Evolutionary conservation across 805 yeast genomes (phyloP).

Genomic region (Starmerella apis): DNA sequence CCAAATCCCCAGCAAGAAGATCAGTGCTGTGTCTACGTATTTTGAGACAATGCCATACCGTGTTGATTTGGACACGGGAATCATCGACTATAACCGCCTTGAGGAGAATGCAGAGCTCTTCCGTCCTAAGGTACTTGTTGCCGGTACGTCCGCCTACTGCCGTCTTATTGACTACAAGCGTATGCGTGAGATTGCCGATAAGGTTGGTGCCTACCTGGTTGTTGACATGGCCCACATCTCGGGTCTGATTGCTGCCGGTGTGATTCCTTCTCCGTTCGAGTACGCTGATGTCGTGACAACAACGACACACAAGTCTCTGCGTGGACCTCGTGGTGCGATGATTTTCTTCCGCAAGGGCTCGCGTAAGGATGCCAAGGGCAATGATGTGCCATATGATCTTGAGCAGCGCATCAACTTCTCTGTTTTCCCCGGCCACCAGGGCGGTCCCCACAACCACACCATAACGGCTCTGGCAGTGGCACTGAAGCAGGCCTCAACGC

Average conservation of each 20-base stretch:
- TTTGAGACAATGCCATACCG: slow-evolving; percentile 99
- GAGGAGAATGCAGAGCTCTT: slow-evolving; percentile 82
- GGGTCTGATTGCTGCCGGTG: slow-evolving; percentile 91
- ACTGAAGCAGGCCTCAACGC: slow-evolving; percentile 81
- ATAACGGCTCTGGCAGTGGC: slow-evolving; percentile 96
- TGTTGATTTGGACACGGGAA: slow-evolving; percentile 80
- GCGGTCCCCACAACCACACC: slow-evolving; percentile 99
- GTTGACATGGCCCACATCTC: slow-evolving; percentile 98
- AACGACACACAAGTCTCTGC: slow-evolving; percentile 94
- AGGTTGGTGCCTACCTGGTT: slow-evolving; percentile 91
- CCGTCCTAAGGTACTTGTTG: slow-evolving; percentile 94
- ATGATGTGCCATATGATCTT: slow-evolving; percentile 80
- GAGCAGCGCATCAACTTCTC: slow-evolving; percentile 94
- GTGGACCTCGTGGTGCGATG: slow-evolving; percentile 99
- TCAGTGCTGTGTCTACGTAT: slow-evolving; percentile 90
- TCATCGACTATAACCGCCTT: slow-evolving; percentile 90
- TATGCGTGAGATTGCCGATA: slow-evolving; percentile 93
- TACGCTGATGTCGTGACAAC: slow-evolving; percentile 97
- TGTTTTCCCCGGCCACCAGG: slow-evolving; percentile 99
- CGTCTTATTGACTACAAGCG: slow-evolving; percentile 92
- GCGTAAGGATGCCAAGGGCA: slow-evolving; percentile 83
- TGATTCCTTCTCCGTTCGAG: slow-evolving; percentile 91
- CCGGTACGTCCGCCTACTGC: slow-evolving; percentile 98
- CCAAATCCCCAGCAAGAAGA: slow-evolving; percentile 87
- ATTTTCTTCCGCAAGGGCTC: slow-evolving; percentile 96